phyloP scores from a whole-genome alignment of 805 yeast species.

The Schizosaccharomyces osmophilus region DNA sequence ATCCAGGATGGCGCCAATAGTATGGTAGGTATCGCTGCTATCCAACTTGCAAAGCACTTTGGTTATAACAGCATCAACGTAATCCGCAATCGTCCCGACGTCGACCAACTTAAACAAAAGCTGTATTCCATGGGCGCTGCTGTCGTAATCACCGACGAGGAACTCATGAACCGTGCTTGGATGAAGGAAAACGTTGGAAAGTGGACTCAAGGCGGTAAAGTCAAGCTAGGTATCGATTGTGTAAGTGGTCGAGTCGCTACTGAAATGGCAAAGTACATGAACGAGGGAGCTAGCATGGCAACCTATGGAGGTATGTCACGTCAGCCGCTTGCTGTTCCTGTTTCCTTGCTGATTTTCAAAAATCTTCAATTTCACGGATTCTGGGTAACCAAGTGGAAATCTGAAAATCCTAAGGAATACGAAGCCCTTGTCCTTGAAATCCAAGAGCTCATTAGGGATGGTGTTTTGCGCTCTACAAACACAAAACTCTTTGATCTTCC shows the following conservation, averaged over 20 bases:
- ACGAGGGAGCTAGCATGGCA: slow-evolving; percentile 19
- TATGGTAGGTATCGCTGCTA: slow-evolving; percentile 77
- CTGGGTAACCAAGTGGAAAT: slow-evolving; percentile 60
- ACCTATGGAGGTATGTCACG: slow-evolving; percentile 96
- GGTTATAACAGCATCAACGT: slow-evolving; percentile 71
- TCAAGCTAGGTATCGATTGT: slow-evolving; percentile 68
- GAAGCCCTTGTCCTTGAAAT: not conserved
- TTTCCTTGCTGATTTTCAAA: slow-evolving; percentile 72
- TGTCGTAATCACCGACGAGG: slow-evolving; percentile 69
- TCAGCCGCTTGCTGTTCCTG: slow-evolving; percentile 81
- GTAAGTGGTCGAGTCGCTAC: slow-evolving; percentile 79
- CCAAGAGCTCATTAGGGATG: not conserved
- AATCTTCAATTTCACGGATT: slow-evolving; percentile 67
- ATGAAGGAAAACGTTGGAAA: slow-evolving; percentile 32
- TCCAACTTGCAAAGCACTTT: slow-evolving; percentile 57
- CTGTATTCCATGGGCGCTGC: slow-evolving; percentile 57
- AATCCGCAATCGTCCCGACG: slow-evolving; percentile 61
- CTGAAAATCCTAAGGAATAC: not conserved
- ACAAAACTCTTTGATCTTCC: not conserved
- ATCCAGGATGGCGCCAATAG: slow-evolving; percentile 93
- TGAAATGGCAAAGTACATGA: slow-evolving; percentile 37
- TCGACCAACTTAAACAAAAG: slow-evolving; percentile 33
- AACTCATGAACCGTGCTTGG: slow-evolving; percentile 38
- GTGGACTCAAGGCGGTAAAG: slow-evolving; percentile 19
- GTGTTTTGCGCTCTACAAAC: not conserved